Base-by-base conservation (phyloP, 495 filamentous ascomycete species). In the Penicillium tannophilum region DNA sequence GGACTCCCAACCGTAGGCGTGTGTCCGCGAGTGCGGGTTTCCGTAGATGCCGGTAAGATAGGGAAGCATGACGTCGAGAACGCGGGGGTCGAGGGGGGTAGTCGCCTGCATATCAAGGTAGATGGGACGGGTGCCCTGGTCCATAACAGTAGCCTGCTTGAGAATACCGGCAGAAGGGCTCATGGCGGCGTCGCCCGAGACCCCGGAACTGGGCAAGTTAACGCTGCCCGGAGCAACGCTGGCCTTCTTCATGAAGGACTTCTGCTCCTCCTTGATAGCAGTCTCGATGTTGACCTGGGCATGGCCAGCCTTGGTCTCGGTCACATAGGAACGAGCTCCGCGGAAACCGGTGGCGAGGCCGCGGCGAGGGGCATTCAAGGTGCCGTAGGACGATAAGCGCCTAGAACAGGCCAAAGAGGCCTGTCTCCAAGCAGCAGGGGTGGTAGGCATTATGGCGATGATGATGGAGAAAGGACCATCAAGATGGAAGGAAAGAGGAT, bases 21-120 rank as follows among this genome's bases (percentile, higher is more conserved):
- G 94, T 50, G 94, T 98, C 69, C 95, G 84, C 36, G 93, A 97
- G 73, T 98, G 94, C 49, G 94, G 94, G 72, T 98, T 98, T 61
- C 94, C 94, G 73, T 97, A 98, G 33, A 96, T 84, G 35, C 92
- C 92, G 23, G 93, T 94, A 66, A 89, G 90, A 76, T 86, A 98
- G 1, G 94, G 94, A 20, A 98, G 82, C 94, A 98, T 98, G 47
- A 92, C 90, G 67, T 98, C 94, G 11, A 98, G 81, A 39, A 98
- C 94, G 52, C 94, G 84, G 42, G 94, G 94, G 64, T 98, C 94
- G 8, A 91, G 83, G 10, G 94, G 94, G n/a, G 95, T 98, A 4
- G 94, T 98, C 16, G 94, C 93, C 77, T 99, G 94, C 90, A 96
- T 96, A 69, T 98, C 94, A 41, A 98, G 88, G 66, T 98, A 98